phyloP scores from a whole-genome alignment of 805 yeast species.

The Yarrowia sp. region DNA sequence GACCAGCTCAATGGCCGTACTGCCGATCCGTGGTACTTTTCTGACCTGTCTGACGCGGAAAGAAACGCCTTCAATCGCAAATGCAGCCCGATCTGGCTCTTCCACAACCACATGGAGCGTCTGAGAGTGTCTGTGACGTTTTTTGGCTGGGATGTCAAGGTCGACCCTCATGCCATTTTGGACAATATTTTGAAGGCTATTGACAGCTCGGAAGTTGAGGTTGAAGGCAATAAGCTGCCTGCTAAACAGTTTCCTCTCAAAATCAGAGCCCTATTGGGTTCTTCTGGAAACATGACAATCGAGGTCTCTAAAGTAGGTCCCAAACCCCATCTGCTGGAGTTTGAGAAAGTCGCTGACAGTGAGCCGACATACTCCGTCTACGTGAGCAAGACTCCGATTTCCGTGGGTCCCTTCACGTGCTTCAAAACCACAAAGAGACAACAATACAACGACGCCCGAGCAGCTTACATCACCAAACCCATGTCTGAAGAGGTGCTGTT shows the following conservation, averaged over 20 bases:
- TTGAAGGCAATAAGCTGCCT: background rate
- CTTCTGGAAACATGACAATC: slow-evolving; percentile 3
- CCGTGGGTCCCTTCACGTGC: slow-evolving; percentile 24
- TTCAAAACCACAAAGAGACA: slow-evolving; percentile 32
- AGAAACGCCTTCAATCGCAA: slow-evolving; percentile 1
- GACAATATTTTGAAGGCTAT: slow-evolving; percentile 8
- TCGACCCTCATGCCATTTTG: slow-evolving; percentile 11
- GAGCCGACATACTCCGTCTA: slow-evolving; percentile 1
- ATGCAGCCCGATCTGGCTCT: slow-evolving; percentile 17
- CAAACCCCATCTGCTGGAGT: slow-evolving; percentile 7
- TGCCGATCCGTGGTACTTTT: slow-evolving; percentile 14
- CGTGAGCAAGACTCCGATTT: background rate
- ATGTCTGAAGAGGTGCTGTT: slow-evolving; percentile 27
- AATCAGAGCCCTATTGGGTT: slow-evolving; percentile 5
- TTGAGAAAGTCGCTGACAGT: slow-evolving; percentile 9
- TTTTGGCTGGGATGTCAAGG: slow-evolving; percentile 26
- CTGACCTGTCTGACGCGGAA: background rate
- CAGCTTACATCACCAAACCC: slow-evolving; percentile 11
- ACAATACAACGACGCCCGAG: slow-evolving; percentile 27
- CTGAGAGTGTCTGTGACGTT: background rate
- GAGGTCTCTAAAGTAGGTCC: slow-evolving; percentile 18
- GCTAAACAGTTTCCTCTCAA: slow-evolving; percentile 12
- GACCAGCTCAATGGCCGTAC: slow-evolving; percentile 15
- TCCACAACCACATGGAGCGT: slow-evolving; percentile 34
- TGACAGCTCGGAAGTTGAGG: background rate